Evolutionary conservation across 1,139 yeast genomes (phyloP).

Genomic region (Meyerozyma smithsonii): DNA sequence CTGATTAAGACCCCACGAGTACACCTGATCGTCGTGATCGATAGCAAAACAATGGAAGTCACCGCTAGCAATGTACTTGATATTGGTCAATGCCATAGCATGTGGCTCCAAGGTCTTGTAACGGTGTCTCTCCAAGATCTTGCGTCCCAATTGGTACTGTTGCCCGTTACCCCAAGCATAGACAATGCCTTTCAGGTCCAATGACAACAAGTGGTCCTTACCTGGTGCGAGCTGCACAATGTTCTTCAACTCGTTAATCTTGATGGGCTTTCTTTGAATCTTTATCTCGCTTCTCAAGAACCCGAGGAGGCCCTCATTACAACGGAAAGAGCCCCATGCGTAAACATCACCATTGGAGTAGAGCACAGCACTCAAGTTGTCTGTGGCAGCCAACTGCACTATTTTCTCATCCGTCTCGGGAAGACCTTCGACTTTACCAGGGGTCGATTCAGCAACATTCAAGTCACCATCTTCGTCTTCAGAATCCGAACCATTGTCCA

Average conservation of each 20-base stretch:
- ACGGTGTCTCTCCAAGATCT: slow-evolving; percentile 71
- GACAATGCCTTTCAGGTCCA: slow-evolving; percentile 81
- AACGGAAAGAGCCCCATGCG: slow-evolving; percentile 97
- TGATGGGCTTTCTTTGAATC: slow-evolving; percentile 64
- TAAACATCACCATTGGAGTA: slow-evolving; percentile 81
- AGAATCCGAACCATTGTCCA: slow-evolving; percentile 63
- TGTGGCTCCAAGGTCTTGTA: slow-evolving; percentile 68
- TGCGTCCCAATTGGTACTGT: slow-evolving; percentile 85
- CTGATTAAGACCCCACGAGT: slow-evolving; percentile 94
- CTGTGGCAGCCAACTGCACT: slow-evolving; percentile 89
- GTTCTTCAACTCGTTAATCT: slow-evolving; percentile 56
- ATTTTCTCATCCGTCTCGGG: slow-evolving; percentile 50
- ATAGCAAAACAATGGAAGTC: slow-evolving; percentile 96
- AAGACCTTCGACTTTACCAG: slow-evolving; percentile 65
- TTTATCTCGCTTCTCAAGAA: slow-evolving; percentile 58
- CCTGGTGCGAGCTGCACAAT: slow-evolving; percentile 90
- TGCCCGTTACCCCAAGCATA: slow-evolving; percentile 98
- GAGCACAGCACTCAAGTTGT: slow-evolving; percentile 78
- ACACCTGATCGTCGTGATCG: slow-evolving; percentile 63
- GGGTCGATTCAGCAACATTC: slow-evolving; percentile 86
- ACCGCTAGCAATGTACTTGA: slow-evolving; percentile 83
- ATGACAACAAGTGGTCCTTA: slow-evolving; percentile 82
- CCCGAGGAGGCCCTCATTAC: slow-evolving; percentile 87
- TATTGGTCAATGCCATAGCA: slow-evolving; percentile 71
- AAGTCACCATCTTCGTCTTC: slow-evolving; percentile 79